Percentiles rank a stretch among this genome's conserved stretches.
phyloP scores from a whole-genome alignment of 192 early-diverging fungal species.

The Coemansia sp. region DNA sequence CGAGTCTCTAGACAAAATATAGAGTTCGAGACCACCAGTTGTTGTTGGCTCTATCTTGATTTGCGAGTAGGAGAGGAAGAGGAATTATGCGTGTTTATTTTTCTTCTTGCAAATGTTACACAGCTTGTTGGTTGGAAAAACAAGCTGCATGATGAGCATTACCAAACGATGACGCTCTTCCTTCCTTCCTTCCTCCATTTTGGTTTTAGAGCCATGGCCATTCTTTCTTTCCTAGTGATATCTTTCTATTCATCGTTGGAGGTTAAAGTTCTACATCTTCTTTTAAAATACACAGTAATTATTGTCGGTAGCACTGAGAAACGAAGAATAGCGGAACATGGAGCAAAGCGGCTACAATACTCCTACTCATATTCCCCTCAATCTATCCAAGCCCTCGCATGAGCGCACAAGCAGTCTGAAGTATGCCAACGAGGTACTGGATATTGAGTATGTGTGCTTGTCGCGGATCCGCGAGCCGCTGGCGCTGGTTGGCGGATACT shows the following conservation, averaged over 20 bases:
- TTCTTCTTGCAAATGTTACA: background rate
- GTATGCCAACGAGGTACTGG: slow-evolving; percentile 7
- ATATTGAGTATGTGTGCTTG: slow-evolving; percentile 25
- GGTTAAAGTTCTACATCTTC: too few relatives aligned
- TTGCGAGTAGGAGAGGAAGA: too few relatives aligned
- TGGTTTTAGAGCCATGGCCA: too few relatives aligned
- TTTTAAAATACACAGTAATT: too few relatives aligned
- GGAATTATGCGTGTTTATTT: background rate
- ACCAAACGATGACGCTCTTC: background rate
- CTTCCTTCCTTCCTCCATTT: too few relatives aligned
- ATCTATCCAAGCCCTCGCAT: background rate
- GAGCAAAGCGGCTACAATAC: background rate
- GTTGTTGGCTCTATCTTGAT: too few relatives aligned
- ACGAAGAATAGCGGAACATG: background rate
- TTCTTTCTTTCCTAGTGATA: too few relatives aligned
- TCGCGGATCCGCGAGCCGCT: slow-evolving; percentile 39
- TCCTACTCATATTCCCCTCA: background rate
- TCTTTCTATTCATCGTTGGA: too few relatives aligned
- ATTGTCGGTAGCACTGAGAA: too few relatives aligned
- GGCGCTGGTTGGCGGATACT: slow-evolving; percentile 44
- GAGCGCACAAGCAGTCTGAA: slow-evolving; percentile 20
- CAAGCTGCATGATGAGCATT: background rate
- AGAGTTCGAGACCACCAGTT: too few relatives aligned
- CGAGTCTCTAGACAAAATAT: background rate
- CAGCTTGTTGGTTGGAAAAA: background rate